These are phyloP conservation scores for Stemphylium beticola DNA, from an alignment of 2,329 filamentous ascomycete species.

Conservation along the genomic window DNA sequence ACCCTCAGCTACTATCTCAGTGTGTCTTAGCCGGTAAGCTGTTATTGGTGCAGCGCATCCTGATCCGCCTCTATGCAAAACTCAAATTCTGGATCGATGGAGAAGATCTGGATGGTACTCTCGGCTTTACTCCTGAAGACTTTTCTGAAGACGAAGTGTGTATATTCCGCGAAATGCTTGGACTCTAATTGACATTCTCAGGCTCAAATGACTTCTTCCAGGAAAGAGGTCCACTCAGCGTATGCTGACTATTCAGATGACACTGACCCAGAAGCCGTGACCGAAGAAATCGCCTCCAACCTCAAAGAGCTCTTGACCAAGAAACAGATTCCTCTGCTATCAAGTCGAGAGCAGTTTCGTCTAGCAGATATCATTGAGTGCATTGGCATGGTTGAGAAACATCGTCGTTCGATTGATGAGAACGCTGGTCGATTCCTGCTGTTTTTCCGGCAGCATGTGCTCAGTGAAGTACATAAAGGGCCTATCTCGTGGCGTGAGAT, in stretches of 20 bases:
- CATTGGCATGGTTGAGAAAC: slow-evolving; percentile 80
- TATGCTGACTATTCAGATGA: slow-evolving; percentile 61
- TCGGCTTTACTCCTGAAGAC: slow-evolving; percentile 63
- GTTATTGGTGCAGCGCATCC: slow-evolving; percentile 71
- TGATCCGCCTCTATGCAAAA: slow-evolving; percentile 74
- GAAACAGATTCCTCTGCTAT: slow-evolving; percentile 78
- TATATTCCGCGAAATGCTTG: not conserved
- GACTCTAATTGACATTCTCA: slow-evolving; percentile 19
- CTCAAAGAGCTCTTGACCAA: slow-evolving; percentile 80
- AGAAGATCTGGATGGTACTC: slow-evolving; percentile 78
- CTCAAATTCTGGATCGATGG: slow-evolving; percentile 85
- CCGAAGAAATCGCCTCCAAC: slow-evolving; percentile 70
- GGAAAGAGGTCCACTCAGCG: slow-evolving; percentile 58
- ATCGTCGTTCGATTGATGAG: slow-evolving; percentile 86
- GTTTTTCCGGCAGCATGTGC: slow-evolving; percentile 81
- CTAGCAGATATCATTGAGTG: slow-evolving; percentile 86
- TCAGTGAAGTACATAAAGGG: slow-evolving; percentile 68
- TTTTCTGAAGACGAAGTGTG: slow-evolving; percentile 57
- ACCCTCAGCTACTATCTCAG: slow-evolving; percentile 88
- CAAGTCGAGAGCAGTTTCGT: slow-evolving; percentile 84
- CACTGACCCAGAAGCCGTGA: slow-evolving; percentile 68
- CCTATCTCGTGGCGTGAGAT: slow-evolving; percentile 76
- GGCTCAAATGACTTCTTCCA: slow-evolving; percentile 50
- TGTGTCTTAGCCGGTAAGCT: slow-evolving; percentile 83
- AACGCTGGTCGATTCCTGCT: slow-evolving; percentile 88